A percentile compares a stretch with the other conserved stretches of the same genome.
Conservation (phyloP, 805 yeast species). For the Myxozyma geophila region DNA sequence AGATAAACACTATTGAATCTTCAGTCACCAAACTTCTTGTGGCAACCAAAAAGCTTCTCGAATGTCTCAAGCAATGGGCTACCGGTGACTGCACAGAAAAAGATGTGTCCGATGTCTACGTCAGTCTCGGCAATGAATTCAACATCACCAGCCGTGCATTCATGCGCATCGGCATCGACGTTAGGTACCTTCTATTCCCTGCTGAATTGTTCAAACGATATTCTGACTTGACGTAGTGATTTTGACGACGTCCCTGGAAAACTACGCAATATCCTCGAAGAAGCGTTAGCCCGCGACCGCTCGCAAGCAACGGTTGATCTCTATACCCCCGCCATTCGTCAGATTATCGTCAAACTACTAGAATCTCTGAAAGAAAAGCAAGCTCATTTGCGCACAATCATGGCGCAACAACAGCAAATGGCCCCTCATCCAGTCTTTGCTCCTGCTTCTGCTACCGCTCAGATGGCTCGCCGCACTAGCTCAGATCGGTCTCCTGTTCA, state of each 20-base stretch:
- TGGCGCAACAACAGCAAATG: slow-evolving; percentile 20
- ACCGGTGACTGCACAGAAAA: slow-evolving; percentile 74
- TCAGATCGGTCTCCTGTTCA: slow-evolving; percentile 15
- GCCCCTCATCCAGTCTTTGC: not conserved
- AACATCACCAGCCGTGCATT: slow-evolving; percentile 83
- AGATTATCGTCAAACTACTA: slow-evolving; percentile 78
- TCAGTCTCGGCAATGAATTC: slow-evolving; percentile 90
- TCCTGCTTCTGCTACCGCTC: not conserved
- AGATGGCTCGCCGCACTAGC: slow-evolving; percentile 4
- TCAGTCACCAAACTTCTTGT: slow-evolving; percentile 79
- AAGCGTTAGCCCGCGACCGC: slow-evolving; percentile 82
- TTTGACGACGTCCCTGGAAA: slow-evolving; percentile 89
- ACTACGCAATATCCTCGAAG: slow-evolving; percentile 77
- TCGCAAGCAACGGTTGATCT: slow-evolving; percentile 79
- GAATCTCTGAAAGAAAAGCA: slow-evolving; percentile 84
- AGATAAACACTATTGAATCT: slow-evolving; percentile 62
- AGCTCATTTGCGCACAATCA: slow-evolving; percentile 51
- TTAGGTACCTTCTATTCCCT: slow-evolving; percentile 41
- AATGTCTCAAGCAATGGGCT: slow-evolving; percentile 89
- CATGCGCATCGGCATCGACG: slow-evolving; percentile 75
- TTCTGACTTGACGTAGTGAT: slow-evolving; percentile 51
- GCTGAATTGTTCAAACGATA: not conserved
- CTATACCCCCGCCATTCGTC: slow-evolving; percentile 82
- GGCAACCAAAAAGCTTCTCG: slow-evolving; percentile 86
- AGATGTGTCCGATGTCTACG: slow-evolving; percentile 88